Evolutionary conservation across 805 yeast species (phyloP), one percentile per base, ranked within the genome.

Genomic region (Candida incommunis): DNA sequence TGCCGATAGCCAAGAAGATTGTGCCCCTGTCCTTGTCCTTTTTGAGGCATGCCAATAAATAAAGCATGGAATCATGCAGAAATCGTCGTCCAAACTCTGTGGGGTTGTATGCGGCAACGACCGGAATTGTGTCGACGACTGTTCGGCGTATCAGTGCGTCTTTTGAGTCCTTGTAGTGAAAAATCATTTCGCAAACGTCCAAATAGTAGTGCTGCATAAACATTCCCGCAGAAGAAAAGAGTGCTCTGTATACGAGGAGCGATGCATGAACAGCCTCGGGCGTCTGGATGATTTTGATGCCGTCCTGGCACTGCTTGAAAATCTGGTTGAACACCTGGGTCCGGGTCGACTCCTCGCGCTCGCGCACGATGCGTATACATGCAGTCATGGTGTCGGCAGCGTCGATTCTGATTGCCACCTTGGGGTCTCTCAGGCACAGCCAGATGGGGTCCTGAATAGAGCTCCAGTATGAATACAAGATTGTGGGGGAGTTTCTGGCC

Each of bases 231-330:
- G 78, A 72, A 44, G 72, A 66, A 13, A 88, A 71, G 16, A 90
- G 67, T 59, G 86, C 96, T 25, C 92, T 70, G 58, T 78, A 87
- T 0, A 84, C 92, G 34, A 90, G 65, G 21, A 90, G 65, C 0
- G 94, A 76, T 0, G 95, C 96, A 60, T 90, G 97, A n/a, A 85
- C 73, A 2, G 80, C 69, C 49, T 87, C 96, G 18, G 75, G 65
- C 0, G 76, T 61, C 34, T 67, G 68, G 7, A 61, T 43, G 41
- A 67, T 48, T 41, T 69, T 73, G 52, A 82, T 67, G 0, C 83
- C 80, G 41, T 65, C 66, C 2, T 77, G 74, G 3, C 90, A 82
- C 55, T 79, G 82, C 40, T 75, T 80, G 51, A 80, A 72, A 25
- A 90, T 66, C 45, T 75, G 72, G 47, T 72, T 72, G 55, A 84